phyloP scores from a whole-genome alignment of 148 eudicot genomes.

The Fagopyrum esculentum region DNA sequence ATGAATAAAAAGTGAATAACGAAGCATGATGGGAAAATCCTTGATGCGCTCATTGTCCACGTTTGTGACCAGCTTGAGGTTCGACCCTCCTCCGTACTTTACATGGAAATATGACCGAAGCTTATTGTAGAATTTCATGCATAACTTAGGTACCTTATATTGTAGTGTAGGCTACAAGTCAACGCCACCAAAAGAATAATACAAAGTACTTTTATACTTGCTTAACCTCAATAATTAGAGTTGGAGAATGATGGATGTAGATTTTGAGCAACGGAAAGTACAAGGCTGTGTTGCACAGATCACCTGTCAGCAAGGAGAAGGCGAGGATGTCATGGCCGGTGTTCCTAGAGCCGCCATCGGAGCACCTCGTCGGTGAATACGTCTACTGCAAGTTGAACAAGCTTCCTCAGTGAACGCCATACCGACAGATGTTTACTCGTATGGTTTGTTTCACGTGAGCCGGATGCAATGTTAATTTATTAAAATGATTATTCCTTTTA shows the following conservation, averaged over 20 bases:
- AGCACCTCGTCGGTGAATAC: slow-evolving; percentile 25
- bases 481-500: too few relatives aligned
- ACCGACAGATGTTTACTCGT: too few relatives aligned
- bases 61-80: slow-evolving; percentile 56
- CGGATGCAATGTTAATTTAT: too few relatives aligned
- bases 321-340: slow-evolving; percentile 48
- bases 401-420: slow-evolving; percentile 22
- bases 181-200: not conserved
- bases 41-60: slow-evolving; percentile 35
- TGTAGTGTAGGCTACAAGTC: not conserved
- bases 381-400: slow-evolving; percentile 31
- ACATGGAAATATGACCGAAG: too few relatives aligned
- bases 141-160: too few relatives aligned
- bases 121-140: too few relatives aligned
- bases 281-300: slow-evolving; percentile 42
- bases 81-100: not conserved
- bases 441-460: too few relatives aligned
- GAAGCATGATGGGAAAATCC: too few relatives aligned
- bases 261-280: slow-evolving; percentile 52
- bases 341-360: slow-evolving; percentile 37
- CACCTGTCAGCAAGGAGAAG: slow-evolving; percentile 37
- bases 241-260: slow-evolving; percentile 14
- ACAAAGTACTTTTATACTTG: not conserved
- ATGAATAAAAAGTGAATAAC: too few relatives aligned
- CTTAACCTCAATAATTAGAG: not conserved